phyloP scores from a whole-genome alignment of 768 basidiomycete species.

The Pholiota conissans region DNA sequence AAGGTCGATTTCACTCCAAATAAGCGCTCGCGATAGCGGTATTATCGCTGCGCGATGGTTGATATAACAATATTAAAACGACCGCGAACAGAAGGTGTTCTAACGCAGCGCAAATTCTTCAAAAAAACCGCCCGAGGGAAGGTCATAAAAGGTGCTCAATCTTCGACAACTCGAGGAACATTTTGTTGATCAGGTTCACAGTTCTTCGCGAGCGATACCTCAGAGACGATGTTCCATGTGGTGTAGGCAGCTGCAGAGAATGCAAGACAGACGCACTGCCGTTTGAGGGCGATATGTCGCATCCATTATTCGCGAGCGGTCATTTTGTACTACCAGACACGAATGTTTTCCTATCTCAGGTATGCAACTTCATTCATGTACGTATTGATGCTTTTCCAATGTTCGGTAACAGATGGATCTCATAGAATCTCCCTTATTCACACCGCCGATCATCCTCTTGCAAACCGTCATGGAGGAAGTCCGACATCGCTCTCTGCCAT shows the following conservation, averaged over 20 bases:
- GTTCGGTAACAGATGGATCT: constrained; percentile 81
- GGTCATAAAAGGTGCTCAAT: constrained; percentile 90
- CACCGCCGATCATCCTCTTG: constrained; percentile 80
- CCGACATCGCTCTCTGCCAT: constrained; percentile 86
- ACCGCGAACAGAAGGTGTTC: constrained; percentile 64
- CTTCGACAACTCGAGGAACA: too few relatives aligned
- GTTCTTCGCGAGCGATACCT: constrained; percentile 95
- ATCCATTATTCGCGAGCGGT: constrained; percentile 59
- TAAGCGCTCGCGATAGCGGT: not conserved
- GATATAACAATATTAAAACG: constrained; percentile 77
- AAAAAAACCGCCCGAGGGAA: constrained; percentile 95
- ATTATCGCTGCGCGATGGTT: constrained; percentile 27
- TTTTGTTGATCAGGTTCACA: constrained; percentile 24
- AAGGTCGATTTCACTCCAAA: too few relatives aligned
- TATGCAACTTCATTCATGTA: constrained; percentile 25
- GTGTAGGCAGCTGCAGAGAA: constrained; percentile 65
- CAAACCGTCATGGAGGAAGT: constrained; percentile 98
- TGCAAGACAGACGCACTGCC: constrained; percentile 62
- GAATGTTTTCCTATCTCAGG: constrained; percentile 92
- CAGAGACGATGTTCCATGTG: constrained; percentile 88
- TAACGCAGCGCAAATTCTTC: constrained; percentile 90
- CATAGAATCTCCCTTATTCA: constrained; percentile 75
- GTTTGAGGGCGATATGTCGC: constrained; percentile 51
- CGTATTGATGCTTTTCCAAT: not conserved
- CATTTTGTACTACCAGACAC: constrained; percentile 93